Conservation (phyloP, 1,284 basidiomycete genomes). For the Rhodotorula sp. region DNA sequence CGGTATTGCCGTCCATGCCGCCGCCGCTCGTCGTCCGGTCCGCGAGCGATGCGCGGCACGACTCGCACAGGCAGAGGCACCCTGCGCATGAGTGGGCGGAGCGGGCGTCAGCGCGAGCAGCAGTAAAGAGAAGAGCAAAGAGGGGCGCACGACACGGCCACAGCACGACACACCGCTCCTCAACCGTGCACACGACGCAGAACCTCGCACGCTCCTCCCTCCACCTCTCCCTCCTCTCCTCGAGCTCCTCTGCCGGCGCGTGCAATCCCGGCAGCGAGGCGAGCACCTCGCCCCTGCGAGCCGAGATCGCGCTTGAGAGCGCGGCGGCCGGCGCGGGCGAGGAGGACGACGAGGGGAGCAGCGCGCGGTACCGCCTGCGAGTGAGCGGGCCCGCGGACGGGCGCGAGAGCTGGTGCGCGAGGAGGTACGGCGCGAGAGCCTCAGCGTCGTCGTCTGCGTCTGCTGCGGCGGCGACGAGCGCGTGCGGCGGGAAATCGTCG, state of each 20-base stretch:
- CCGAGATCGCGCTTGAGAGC: slow-evolving; percentile 6
- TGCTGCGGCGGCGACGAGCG: not conserved
- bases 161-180: slow-evolving; percentile 31
- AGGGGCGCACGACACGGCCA: slow-evolving; percentile 38
- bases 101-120: not conserved
- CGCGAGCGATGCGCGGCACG: slow-evolving; percentile 28
- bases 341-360: slow-evolving; percentile 3
- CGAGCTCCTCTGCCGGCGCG: slow-evolving; percentile 1
- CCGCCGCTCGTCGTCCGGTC: slow-evolving; percentile 14
- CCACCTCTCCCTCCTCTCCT: slow-evolving; percentile 15
- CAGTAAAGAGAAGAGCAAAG: not conserved
- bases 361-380: slow-evolving; percentile 23
- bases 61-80: slow-evolving; percentile 37
- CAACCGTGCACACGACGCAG: slow-evolving; percentile 40
- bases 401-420: slow-evolving; percentile 35
- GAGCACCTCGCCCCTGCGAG: not conserved
- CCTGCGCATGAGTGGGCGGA: slow-evolving; percentile 10
- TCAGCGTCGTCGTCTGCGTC: not conserved
- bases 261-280: not conserved
- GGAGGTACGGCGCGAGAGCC: slow-evolving; percentile 30
- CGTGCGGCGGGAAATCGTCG: slow-evolving; percentile 14
- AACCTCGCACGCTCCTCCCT: slow-evolving; percentile 17
- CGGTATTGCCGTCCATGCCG: not conserved
- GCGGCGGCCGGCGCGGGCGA: not conserved
- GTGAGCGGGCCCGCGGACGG: slow-evolving; percentile 15